Base-by-base conservation (phyloP, 768 basidiomycete species). In the Kwoniella sp. region DNA sequence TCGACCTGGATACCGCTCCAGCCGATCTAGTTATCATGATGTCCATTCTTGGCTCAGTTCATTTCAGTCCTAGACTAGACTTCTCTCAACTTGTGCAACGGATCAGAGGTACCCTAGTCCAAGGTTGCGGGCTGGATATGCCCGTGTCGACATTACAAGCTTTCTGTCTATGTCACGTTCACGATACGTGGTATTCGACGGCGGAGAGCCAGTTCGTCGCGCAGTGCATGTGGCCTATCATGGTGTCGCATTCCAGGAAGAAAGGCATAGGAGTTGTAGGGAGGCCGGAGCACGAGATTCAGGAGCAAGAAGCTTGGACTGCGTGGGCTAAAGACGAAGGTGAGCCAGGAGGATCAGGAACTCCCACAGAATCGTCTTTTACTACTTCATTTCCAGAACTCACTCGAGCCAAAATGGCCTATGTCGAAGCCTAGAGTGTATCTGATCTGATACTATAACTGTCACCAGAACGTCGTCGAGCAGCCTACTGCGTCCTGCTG, bases 241-340 rank as follows among this genome's bases (percentile, higher is more conserved):
- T 76, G 68, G 67, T 69, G 0, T 66, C 72, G n/a, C 74, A 76
- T 56, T 62, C 64, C 13, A 47, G 74, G 53, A 73, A 73, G 58
- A 76, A 76, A 56, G 74, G 74, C 25, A 73, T 76, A 54, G 74
- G 74, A 23, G 74, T 75, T 4, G 59, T 53, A n/a, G 72, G 74
- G 8, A 55, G 55, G 37, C 31, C 68, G 28, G 70, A 69, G 23
- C 31, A 23, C 20, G 74, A 71, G 7, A 55, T 29, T 4, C 54
- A 60, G 37, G 63, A 70, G 30, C 70, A 76, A 48, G 70, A 68
- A 34, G 69, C 70, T 2, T 76, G 74, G 74, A 34, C 60, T 4
- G 37, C 34, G 9, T 76, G 74, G 74, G 74, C 74, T 5, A 69
- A 73, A 51, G 74, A 71, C 22, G 74, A 76, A 50, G 74, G 74